Evolutionary conservation across 148 eudicot species (phyloP), one percentile per base, ranked within the genome.

Genomic region (Rheum nobile): DNA sequence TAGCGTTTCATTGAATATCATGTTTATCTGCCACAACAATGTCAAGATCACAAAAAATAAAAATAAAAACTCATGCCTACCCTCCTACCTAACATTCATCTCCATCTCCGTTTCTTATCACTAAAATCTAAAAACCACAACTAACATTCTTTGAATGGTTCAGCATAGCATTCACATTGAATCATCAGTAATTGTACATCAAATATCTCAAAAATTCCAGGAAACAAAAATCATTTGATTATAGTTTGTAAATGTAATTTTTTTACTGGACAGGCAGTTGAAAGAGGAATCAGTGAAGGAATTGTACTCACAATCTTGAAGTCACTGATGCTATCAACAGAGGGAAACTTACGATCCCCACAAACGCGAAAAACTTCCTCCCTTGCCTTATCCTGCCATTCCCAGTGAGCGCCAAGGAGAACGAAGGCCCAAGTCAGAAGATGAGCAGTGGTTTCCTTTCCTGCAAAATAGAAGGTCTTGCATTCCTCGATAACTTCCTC

Each of bases 401-500:
- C 92, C 63, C 80, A 83, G 80, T 92, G 88, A 10, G 71, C 44
- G 50, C 87, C 95, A 13, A 92, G 85, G 9, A 92, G 87, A 48
- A 90, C 73, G 71, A 92, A 79, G 22, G 84, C 86, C 97, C 97
- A 92, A 29, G 92, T 92, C 71, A 92, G 75, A 16, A 88, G 82
- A 78, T 84, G 85, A 39, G 92, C 95, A 21, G 92, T 89, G 8
- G 97, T 92, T 61, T 92, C 97, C 77, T 90, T 92, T 48, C 97
- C 97, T n/a, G 92, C 91, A 73, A 92, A 92, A 80, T 90, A 92
- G 75, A 92, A 89, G 32, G 96, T 92, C 77, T 90, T 88, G 83
- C 97, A 92, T 72, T 92, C 97, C 12, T 85, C 84, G 12, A 92
- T 83, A 37, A 90, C 80, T 68, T 92, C 97, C 4, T 92, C 88